These are phyloP conservation scores for Kodamaea fungicola DNA, from an alignment of 1,139 yeast genomes.

Conservation along the genomic window DNA sequence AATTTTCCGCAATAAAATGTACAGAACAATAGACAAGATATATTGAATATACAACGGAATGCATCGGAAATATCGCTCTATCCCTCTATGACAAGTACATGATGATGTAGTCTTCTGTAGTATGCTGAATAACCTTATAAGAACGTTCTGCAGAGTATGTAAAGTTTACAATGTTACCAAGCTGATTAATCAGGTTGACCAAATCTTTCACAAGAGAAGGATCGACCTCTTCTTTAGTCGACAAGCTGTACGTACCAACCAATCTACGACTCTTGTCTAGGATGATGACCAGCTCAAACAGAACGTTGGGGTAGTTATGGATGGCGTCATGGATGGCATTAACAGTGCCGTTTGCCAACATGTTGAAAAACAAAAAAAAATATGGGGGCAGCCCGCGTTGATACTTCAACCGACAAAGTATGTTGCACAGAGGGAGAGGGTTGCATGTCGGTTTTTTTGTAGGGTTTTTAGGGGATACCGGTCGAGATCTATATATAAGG, in stretches of 20 bases:
- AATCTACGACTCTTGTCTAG: constrained; percentile 2
- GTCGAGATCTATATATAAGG: background rate
- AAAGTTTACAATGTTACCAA: background rate
- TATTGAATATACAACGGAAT: background rate
- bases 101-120: constrained; percentile 6
- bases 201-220: background rate
- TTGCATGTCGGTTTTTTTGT: background rate
- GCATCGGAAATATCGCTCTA: no score
- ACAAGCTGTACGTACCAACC: constrained; percentile 3
- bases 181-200: background rate
- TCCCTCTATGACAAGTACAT: constrained; percentile 4
- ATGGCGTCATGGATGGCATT: constrained; percentile 3
- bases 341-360: constrained; percentile 1
- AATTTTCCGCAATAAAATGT: background rate
- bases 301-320: constrained; percentile 4
- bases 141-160: background rate
- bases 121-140: background rate
- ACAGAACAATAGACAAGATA: background rate
- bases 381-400: background rate
- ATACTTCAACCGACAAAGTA: background rate
- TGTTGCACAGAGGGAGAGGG: background rate
- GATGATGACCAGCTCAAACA: constrained; percentile 5
- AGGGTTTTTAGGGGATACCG: background rate
- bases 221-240: background rate
- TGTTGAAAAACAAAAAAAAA: background rate